Evolutionary conservation across 2,329 filamentous ascomycete genomes (phyloP).

Genomic region (Cladophialophora bantiana): DNA sequence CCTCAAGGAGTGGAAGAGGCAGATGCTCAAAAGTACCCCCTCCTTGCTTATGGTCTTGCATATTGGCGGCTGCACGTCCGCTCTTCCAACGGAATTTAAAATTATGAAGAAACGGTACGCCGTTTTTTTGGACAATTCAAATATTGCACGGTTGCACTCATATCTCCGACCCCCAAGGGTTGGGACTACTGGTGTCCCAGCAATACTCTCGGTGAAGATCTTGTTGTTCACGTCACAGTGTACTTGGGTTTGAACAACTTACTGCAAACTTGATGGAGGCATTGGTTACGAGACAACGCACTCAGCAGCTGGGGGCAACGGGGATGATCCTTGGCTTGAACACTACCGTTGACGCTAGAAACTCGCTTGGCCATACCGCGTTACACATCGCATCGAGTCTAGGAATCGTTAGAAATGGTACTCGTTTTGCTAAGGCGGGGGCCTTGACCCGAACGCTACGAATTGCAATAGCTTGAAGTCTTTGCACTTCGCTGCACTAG

Average conservation of each 20-base stretch:
- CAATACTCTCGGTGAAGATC: background rate
- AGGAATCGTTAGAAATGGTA: background rate
- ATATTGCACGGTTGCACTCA: background rate
- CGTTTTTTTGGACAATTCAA: background rate
- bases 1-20: background rate
- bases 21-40: background rate
- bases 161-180: background rate
- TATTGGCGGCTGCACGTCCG: background rate
- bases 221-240: background rate
- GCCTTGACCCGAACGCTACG: background rate
- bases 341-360: background rate
- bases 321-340: background rate
- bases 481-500: background rate
- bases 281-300: background rate
- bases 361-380: background rate
- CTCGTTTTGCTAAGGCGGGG: background rate
- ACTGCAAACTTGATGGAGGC: background rate
- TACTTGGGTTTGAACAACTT: background rate
- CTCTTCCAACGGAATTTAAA: background rate
- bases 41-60: background rate
- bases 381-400: background rate
- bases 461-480: background rate
- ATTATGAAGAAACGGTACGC: background rate
- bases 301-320: background rate
- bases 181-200: background rate